phyloP scores from a whole-genome alignment of 2,329 filamentous ascomycete genomes.

The Pseudogymnoascus sp. region DNA sequence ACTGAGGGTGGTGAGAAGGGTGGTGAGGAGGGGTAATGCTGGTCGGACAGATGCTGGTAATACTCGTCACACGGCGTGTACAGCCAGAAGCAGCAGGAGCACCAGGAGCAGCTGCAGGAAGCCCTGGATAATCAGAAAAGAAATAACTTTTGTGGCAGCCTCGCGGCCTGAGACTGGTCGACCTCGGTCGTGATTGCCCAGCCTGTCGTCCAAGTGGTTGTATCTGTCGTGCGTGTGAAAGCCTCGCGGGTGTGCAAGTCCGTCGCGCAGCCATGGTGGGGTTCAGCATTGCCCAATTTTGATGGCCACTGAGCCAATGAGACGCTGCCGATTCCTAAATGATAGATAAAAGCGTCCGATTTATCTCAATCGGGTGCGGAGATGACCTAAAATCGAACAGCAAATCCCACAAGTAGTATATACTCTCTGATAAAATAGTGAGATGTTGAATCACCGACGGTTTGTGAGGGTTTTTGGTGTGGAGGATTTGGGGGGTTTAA shows the following conservation, averaged over 20 bases:
- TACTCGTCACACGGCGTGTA: background rate
- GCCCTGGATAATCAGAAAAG: slow-evolving; percentile 2
- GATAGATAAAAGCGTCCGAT: background rate
- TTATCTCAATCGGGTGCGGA: slow-evolving; percentile 1
- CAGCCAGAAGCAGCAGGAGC: background rate
- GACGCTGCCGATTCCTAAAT: background rate
- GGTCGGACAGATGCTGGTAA: background rate
- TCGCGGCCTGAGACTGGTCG: slow-evolving; percentile 3
- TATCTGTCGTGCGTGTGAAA: background rate
- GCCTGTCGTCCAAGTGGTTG: slow-evolving; percentile 4
- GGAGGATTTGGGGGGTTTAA: background rate
- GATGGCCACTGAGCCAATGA: background rate
- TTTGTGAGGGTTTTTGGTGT: background rate
- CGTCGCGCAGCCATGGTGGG: slow-evolving; percentile 9
- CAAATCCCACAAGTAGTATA: background rate
- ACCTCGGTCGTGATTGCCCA: slow-evolving; percentile 1
- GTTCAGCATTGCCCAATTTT: slow-evolving; percentile 7
- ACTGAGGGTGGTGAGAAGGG: background rate
- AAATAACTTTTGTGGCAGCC: slow-evolving; percentile 8
- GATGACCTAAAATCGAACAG: slow-evolving; percentile 1
- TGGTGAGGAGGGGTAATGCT: slow-evolving; percentile 3
- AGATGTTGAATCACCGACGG: background rate
- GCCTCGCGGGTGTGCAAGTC: slow-evolving; percentile 8
- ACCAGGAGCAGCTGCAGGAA: slow-evolving; percentile 1
- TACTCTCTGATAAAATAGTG: background rate